A percentile compares a stretch with the other conserved stretches of the same genome.
phyloP scores from a whole-genome alignment of 1,139 yeast genomes.

The Saccharomyces hybrid region DNA sequence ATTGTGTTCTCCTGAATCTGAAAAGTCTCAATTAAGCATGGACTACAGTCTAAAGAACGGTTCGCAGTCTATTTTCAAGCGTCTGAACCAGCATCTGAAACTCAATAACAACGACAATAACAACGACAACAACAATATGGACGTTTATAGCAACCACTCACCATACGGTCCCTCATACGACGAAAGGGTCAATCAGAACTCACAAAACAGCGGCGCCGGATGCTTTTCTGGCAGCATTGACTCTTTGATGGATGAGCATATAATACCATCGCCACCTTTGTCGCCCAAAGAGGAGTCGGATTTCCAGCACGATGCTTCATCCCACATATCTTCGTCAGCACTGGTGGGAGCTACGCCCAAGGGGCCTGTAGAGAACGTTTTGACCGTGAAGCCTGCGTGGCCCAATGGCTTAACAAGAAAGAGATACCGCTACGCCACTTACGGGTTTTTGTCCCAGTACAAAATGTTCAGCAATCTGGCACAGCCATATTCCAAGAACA shows the following conservation, averaged over 20 bases:
- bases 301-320: neutral
- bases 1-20: constrained; percentile 27
- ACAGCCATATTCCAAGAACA: neutral
- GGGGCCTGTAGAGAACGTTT: neutral
- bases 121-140: neutral
- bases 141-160: constrained; percentile 1
- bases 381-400: constrained; percentile 8
- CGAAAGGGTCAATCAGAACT: neutral
- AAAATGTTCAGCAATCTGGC: constrained; percentile 4
- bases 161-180: neutral
- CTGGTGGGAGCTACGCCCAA: neutral
- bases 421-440: constrained; percentile 6
- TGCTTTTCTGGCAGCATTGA: constrained; percentile 9
- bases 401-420: constrained; percentile 3
- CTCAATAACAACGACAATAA: neutral
- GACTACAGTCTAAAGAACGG: constrained; percentile 1
- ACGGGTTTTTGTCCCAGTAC: constrained; percentile 9
- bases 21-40: constrained; percentile 23
- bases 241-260: constrained; percentile 14
- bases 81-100: neutral
- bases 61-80: neutral
- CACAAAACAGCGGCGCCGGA: constrained; percentile 5
- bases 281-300: constrained; percentile 20
- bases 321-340: neutral
- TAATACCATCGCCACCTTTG: constrained; percentile 30